Evolutionary conservation across 257 asterid genomes (phyloP).

Genomic region (Hygrophila difformis): DNA sequence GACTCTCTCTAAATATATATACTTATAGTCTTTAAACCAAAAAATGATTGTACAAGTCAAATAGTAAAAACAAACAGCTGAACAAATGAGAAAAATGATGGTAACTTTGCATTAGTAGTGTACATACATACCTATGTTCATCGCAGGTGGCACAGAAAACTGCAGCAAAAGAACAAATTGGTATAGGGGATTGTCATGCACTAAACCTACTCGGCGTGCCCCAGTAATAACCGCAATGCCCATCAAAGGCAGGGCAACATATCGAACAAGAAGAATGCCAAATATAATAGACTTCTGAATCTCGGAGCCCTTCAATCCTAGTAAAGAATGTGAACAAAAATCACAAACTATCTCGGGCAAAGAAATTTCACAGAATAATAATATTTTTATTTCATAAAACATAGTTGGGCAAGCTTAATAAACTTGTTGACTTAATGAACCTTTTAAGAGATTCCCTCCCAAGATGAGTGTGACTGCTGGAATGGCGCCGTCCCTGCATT

Average conservation of each 20-base stretch:
- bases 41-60: too few relatives aligned
- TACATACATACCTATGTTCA: slow-evolving; percentile 64
- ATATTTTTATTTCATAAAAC: too few relatives aligned
- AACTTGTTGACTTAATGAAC: slow-evolving; percentile 14
- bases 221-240: slow-evolving; percentile 65
- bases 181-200: slow-evolving; percentile 49
- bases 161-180: slow-evolving; percentile 78
- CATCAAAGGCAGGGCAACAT: slow-evolving; percentile 48
- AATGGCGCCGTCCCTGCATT: slow-evolving; percentile 82
- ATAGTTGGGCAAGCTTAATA: too few relatives aligned
- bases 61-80: too few relatives aligned
- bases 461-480: slow-evolving; percentile 69
- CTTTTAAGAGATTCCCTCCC: slow-evolving; percentile 84
- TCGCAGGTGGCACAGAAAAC: slow-evolving; percentile 81
- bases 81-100: neutral
- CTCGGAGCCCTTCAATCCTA: slow-evolving; percentile 61
- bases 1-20: too few relatives aligned
- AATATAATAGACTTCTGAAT: slow-evolving; percentile 43
- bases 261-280: slow-evolving; percentile 55
- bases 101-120: too few relatives aligned
- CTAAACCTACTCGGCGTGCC: slow-evolving; percentile 48
- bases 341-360: neutral
- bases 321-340: neutral
- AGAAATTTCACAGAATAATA: neutral
- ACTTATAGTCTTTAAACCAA: too few relatives aligned